Conservation (phyloP, 2,329 filamentous ascomycete species). For the Penicillium fuscoglaucum region DNA sequence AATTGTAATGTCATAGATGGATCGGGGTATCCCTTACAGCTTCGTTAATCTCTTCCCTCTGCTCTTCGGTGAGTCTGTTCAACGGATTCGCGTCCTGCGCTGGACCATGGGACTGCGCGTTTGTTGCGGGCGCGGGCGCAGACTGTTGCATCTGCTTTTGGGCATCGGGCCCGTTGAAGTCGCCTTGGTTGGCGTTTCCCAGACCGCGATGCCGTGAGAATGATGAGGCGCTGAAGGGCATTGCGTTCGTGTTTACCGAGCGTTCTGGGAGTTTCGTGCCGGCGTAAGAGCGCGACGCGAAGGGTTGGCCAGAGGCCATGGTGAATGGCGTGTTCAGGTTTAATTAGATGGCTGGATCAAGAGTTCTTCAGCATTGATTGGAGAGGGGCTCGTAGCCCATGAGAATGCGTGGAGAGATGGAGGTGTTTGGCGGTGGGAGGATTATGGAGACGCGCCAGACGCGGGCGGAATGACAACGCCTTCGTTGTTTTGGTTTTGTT, state of each 20-base stretch:
- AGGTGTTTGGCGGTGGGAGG: slow-evolving; percentile 26
- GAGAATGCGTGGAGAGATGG: slow-evolving; percentile 11
- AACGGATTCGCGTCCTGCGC: slow-evolving; percentile 52
- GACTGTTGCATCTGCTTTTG: slow-evolving; percentile 32
- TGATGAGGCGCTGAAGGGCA: slow-evolving; percentile 46
- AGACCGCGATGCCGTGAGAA: slow-evolving; percentile 44
- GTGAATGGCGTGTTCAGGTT: slow-evolving; percentile 16
- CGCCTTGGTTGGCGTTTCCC: slow-evolving; percentile 29
- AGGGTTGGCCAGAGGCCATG: slow-evolving; percentile 57
- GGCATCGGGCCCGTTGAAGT: slow-evolving; percentile 28
- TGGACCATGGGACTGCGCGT: slow-evolving; percentile 43
- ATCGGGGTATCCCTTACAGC: slow-evolving; percentile 61
- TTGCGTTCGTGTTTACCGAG: slow-evolving; percentile 43
- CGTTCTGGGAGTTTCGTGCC: slow-evolving; percentile 57
- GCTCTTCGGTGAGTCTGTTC: slow-evolving; percentile 73
- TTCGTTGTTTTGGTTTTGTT: not conserved
- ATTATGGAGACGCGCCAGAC: slow-evolving; percentile 29
- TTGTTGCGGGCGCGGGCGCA: slow-evolving; percentile 40
- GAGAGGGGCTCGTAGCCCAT: slow-evolving; percentile 15
- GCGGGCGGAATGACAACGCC: slow-evolving; percentile 19
- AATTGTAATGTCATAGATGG: not conserved
- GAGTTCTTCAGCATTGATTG: slow-evolving; percentile 1
- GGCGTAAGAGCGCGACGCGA: slow-evolving; percentile 55
- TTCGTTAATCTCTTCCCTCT: slow-evolving; percentile 89
- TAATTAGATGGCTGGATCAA: slow-evolving; percentile 3